Conservation (phyloP, 495 filamentous ascomycete species). For the Xylaria telfairii region DNA sequence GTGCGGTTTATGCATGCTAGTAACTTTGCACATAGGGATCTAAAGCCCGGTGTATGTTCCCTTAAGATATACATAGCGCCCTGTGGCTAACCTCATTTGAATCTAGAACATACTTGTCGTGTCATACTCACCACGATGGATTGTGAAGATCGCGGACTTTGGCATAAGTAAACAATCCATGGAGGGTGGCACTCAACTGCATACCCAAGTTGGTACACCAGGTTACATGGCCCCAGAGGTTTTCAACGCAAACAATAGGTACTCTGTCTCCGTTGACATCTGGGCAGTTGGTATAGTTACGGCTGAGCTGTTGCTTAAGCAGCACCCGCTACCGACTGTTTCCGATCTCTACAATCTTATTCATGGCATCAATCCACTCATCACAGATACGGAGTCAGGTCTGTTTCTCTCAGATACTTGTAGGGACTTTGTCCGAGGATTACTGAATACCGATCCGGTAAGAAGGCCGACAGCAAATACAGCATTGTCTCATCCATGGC, state of each 20-base stretch:
- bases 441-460: conserved; percentile 1
- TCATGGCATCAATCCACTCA: background rate
- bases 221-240: conserved; percentile 50
- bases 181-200: conserved; percentile 32
- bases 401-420: background rate
- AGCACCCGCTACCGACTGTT: background rate
- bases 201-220: conserved; percentile 40
- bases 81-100: background rate
- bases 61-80: background rate
- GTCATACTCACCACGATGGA: conserved; percentile 38
- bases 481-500: background rate
- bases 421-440: conserved; percentile 1
- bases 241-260: conserved; percentile 9
- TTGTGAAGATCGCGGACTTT: conserved; percentile 61
- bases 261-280: conserved; percentile 17
- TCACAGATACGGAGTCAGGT: background rate
- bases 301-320: conserved; percentile 8
- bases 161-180: conserved; percentile 51
- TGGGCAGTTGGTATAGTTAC: conserved; percentile 21
- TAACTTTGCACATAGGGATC: conserved; percentile 56
- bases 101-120: conserved; percentile 34
- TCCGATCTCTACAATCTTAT: background rate
- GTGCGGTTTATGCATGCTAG: conserved; percentile 56
- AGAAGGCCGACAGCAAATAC: conserved; percentile 1
- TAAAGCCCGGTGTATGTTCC: conserved; percentile 50